Conservation (phyloP, 306 rosid genomes). For the Purshia tridentata region DNA sequence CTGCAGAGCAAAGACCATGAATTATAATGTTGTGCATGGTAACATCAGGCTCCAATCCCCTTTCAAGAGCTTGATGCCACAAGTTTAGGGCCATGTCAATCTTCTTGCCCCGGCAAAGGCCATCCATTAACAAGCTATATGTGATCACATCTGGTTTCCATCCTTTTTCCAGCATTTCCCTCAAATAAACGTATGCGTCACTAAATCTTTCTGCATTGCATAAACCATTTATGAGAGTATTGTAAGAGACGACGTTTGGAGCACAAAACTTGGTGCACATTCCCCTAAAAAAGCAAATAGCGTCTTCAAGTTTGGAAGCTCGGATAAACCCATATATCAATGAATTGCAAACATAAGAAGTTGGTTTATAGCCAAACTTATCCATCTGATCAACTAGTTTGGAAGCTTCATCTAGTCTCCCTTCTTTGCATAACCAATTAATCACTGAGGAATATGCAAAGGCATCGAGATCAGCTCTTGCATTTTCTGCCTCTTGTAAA, state of each 20-base stretch:
- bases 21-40: slow-evolving; percentile 72
- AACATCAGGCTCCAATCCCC: slow-evolving; percentile 62
- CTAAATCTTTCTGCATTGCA: slow-evolving; percentile 60
- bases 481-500: slow-evolving; percentile 53
- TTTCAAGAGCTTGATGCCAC: slow-evolving; percentile 62
- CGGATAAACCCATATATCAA: slow-evolving; percentile 61
- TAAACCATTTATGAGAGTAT: slow-evolving; percentile 77
- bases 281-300: slow-evolving; percentile 50
- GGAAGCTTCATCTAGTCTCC: slow-evolving; percentile 65
- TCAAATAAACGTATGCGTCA: slow-evolving; percentile 59
- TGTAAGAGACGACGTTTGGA: slow-evolving; percentile 71
- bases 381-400: slow-evolving; percentile 50
- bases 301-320: slow-evolving; percentile 61
- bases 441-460: slow-evolving; percentile 73
- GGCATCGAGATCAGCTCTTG: slow-evolving; percentile 48
- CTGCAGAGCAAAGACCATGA: slow-evolving; percentile 78
- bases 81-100: slow-evolving; percentile 52
- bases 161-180: slow-evolving; percentile 75
- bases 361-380: slow-evolving; percentile 47
- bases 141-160: slow-evolving; percentile 78
- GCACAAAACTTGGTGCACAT: slow-evolving; percentile 58
- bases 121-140: slow-evolving; percentile 65
- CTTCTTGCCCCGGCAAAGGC: slow-evolving; percentile 66
- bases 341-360: slow-evolving; percentile 66
- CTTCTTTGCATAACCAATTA: slow-evolving; percentile 60